Evolutionary conservation across 768 basidiomycete species (phyloP), one percentile per base, ranked within the genome.

Genomic region (Hemileccinum impolitum): DNA sequence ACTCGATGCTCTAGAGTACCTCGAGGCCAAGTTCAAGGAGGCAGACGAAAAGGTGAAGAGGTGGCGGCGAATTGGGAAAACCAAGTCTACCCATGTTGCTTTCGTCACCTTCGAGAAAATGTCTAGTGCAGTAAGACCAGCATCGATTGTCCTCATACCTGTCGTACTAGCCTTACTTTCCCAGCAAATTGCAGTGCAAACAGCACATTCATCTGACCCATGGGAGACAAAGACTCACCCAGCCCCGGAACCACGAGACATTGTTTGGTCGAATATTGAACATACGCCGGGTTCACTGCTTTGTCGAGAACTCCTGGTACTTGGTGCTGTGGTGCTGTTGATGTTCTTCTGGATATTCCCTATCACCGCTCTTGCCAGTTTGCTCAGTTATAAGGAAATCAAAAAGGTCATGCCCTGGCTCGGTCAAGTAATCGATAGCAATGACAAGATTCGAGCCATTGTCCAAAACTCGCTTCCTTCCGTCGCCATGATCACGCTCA

Each of bases 61-160:
- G 61, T 76, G 84, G 61, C 74, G 95, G 39, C 74, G 77, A 56
- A 70, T 68, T 4, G 90, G 88, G 15, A 86, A 80, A 59, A 94
- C 91, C 65, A 84, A 79, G 57, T 77, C 93, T 2, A 91, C 90
- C 1, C 83, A 85, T 39, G 80, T 82, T 26, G 96, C 93, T 0
- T 99, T 98, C 61, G 89, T 98, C 17, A 98, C 96, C 0, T 97
- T 99, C 58, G 92, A 96, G 70, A 91, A 91, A 62, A 90, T 94
- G 83, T 88, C 90, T 1, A 87, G 85, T 57, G 91, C 93, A 21
- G 91, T 94, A 64, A 63, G 87, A 72, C 17, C 15, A 2, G 26
- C 9, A 4, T 30, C 9, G 6, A 21, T 19, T 32, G 28, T 19
- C 15, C 3, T 31, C 9, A 37, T 43, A 21, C 34, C 41, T 43